Evolutionary conservation across 768 basidiomycete species (phyloP).

Genomic region (Xerocomus spinulosus): DNA sequence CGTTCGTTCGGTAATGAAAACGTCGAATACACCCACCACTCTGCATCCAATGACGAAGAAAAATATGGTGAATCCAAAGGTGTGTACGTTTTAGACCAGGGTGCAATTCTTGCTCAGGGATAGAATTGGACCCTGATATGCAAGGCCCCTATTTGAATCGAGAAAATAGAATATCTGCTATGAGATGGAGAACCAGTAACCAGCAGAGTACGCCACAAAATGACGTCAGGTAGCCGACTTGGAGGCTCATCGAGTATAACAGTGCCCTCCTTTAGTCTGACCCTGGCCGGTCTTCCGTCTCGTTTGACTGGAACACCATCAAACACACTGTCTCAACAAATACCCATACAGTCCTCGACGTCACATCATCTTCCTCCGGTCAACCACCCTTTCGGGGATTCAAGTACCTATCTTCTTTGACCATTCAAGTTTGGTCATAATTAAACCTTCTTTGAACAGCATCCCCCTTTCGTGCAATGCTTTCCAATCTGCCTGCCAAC

Average conservation of each 20-base stretch:
- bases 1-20: conserved; percentile 9
- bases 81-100: neutral
- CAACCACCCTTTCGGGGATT: conserved; percentile 1
- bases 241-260: neutral
- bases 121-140: no score
- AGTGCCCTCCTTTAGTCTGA: conserved; percentile 15
- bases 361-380: conserved; percentile 1
- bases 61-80: conserved; percentile 5
- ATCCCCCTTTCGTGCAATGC: conserved; percentile 40
- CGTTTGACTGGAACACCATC: neutral
- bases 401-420: conserved; percentile 8
- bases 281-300: conserved; percentile 4
- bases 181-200: neutral
- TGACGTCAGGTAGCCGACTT: neutral
- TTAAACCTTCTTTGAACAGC: conserved; percentile 6
- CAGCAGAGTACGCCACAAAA: conserved; percentile 10
- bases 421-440: neutral
- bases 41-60: neutral
- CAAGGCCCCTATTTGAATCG: conserved; percentile 4
- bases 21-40: neutral
- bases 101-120: no score
- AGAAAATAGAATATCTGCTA: neutral
- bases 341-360: neutral
- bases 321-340: neutral
- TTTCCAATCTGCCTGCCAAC: conserved; percentile 52